Evolutionary conservation across 495 filamentous ascomycete species (phyloP).

Genomic region (Podospora sp.): DNA sequence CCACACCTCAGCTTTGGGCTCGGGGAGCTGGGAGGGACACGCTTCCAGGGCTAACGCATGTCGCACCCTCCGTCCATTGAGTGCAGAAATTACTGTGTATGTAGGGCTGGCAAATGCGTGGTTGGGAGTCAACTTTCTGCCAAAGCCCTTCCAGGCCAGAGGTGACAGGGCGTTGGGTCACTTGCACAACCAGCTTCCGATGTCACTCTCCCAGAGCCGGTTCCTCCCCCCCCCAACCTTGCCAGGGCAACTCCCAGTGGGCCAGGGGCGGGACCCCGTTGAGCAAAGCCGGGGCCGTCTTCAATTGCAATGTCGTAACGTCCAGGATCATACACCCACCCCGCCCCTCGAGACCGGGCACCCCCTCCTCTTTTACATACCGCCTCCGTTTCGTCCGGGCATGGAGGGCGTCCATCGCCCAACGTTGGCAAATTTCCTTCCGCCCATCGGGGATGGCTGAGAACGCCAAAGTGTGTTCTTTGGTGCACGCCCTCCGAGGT

Average conservation of each 20-base stretch:
- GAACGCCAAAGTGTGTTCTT: background rate
- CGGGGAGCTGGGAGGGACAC: background rate
- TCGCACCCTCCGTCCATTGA: background rate
- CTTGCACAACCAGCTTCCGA: slow-evolving; percentile 11
- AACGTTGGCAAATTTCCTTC: too few relatives aligned
- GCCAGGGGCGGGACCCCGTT: background rate
- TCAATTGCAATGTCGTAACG: slow-evolving; percentile 8
- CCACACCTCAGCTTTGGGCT: background rate
- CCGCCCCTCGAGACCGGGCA: background rate
- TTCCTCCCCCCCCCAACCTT: background rate
- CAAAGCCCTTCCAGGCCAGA: slow-evolving; percentile 7
- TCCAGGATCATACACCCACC: background rate
- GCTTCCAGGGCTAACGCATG: background rate
- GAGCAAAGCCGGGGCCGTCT: background rate
- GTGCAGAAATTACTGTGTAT: background rate
- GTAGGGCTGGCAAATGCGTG: background rate
- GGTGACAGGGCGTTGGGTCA: background rate
- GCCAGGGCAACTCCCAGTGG: background rate
- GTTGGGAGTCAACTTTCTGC: slow-evolving; percentile 4
- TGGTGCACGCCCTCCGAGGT: background rate
- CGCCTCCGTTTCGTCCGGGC: background rate
- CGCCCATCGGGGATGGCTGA: too few relatives aligned
- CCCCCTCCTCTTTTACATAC: slow-evolving; percentile 1
- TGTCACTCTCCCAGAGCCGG: slow-evolving; percentile 7
- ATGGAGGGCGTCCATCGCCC: background rate